Evolutionary conservation across 2,329 filamentous ascomycete genomes (phyloP), one percentile per base, ranked within the genome.

Genomic region (Plenodomus tracheiphilus): DNA sequence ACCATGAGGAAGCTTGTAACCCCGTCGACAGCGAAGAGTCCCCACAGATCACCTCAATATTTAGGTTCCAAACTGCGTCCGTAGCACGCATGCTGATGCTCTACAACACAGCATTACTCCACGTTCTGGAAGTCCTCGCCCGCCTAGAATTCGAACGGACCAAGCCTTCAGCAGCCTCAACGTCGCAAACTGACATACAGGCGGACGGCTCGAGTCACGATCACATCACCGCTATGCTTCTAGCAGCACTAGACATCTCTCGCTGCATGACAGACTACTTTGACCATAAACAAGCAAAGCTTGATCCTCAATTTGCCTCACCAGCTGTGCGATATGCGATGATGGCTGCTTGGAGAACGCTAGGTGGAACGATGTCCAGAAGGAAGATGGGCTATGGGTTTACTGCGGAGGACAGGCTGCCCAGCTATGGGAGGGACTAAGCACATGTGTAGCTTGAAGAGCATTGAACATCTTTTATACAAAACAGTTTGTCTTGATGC

Each of bases 61-160:
- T 55, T 32, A 34, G 39, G 4, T 52, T 58, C 22, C 21, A n/a
- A 18, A 44, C 41, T 30, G 43, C 40, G 1, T 43, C 49, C 5
- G 38, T 53, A 2, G 43, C 59, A 2, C 58, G 49, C 6, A 60
- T 59, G 48, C 43, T 61, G 17, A 65, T 68, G 62, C 46, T 69
- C 5, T 68, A 68, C 45, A 64, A 64, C 39, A 62, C 58, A 13
- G 51, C 60, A n/a, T 47, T 65, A 8, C 62, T 68, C n/a, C 46
- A 61, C 32, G 54, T 68, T 16, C 49, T 66, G 6, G 42, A 47
- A 15, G 45, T 67, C n/a, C 50, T 65, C 21, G 41, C 50, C 3
- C 8, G 11, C 6, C 28, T 32, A 11, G 28, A 32, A 32, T 11
- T 15, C 4, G 8, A 7, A 11, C 28, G 15, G 28, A 32, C 28